Percentiles rank a stretch among this genome's conserved stretches.
phyloP scores from a whole-genome alignment of 2,329 filamentous ascomycete genomes.

The Cucurbitaria berberidis region DNA sequence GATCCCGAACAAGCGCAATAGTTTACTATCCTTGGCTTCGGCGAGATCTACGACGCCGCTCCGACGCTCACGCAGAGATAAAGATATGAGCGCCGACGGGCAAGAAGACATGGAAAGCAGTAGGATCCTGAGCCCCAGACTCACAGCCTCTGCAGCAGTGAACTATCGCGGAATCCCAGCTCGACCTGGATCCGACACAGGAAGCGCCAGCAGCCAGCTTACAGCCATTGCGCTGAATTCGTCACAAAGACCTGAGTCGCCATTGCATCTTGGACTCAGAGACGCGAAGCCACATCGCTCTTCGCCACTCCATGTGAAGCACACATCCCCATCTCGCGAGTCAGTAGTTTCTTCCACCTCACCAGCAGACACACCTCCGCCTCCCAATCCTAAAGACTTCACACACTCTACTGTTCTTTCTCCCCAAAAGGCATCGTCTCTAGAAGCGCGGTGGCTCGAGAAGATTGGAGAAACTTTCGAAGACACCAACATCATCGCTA shows the following conservation, averaged over 20 bases:
- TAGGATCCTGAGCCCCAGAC: conserved; percentile 37
- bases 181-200: conserved; percentile 40
- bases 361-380: conserved; percentile 20
- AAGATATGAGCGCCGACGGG: conserved; percentile 22
- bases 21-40: conserved; percentile 35
- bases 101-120: conserved; percentile 38
- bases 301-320: conserved; percentile 42
- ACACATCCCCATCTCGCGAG: conserved; percentile 34
- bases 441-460: conserved; percentile 74
- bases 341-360: conserved; percentile 24
- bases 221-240: conserved; percentile 42
- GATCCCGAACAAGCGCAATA: conserved; percentile 40
- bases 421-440: conserved; percentile 77
- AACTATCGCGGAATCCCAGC: conserved; percentile 37
- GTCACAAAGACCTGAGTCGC: conserved; percentile 27
- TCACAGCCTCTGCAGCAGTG: conserved; percentile 21
- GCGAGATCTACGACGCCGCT: conserved; percentile 39
- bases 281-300: conserved; percentile 37
- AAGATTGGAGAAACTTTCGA: conserved; percentile 45
- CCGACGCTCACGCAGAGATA: conserved; percentile 28
- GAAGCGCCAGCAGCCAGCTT: conserved; percentile 44
- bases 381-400: conserved; percentile 31
- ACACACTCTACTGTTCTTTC: conserved; percentile 64
- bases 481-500: conserved; percentile 46
- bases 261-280: conserved; percentile 25